Conservation (phyloP, 139 green algal species). For the Chara braunii region DNA sequence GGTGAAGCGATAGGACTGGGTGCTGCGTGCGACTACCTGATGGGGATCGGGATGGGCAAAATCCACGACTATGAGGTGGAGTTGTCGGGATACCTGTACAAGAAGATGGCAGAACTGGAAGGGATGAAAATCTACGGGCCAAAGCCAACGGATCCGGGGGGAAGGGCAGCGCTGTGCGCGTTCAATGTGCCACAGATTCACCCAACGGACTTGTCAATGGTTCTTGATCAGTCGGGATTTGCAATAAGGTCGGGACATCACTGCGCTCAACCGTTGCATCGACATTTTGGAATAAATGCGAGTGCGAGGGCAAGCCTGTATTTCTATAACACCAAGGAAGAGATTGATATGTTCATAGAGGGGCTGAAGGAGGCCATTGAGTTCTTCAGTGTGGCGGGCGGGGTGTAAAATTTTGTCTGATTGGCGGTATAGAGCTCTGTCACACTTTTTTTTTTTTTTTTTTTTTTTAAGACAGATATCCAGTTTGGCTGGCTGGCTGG, state of each 20-base stretch:
- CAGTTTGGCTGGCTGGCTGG: no score
- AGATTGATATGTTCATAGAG: constrained; percentile 84
- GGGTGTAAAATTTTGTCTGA: no score
- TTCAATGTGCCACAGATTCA: constrained; percentile 96
- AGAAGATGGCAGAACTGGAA: constrained; percentile 56
- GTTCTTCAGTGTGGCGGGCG: no score
- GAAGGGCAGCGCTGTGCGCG: constrained; percentile 68
- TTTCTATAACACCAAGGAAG: constrained; percentile 87
- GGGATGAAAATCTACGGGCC: constrained; percentile 83
- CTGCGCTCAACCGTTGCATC: constrained; percentile 94
- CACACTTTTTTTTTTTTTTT: no score
- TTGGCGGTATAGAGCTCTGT: no score
- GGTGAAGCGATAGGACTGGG: constrained; percentile 72
- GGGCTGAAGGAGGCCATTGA: constrained; percentile 70
- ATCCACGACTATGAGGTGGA: constrained; percentile 55
- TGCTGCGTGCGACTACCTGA: constrained; percentile 66
- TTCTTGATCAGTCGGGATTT: constrained; percentile 80
- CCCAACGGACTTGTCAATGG: constrained; percentile 84
- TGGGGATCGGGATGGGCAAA: constrained; percentile 46
- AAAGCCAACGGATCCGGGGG: constrained; percentile 31
- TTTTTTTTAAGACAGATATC: no score
- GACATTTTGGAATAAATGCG: constrained; percentile 67
- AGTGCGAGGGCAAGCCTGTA: constrained; percentile 78
- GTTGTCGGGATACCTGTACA: constrained; percentile 71
- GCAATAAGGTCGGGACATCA: constrained; percentile 90